Percentiles rank a stretch among this genome's conserved stretches.
These are phyloP conservation scores for Syncephalastrum racemosum DNA, from an alignment of 371 early-diverging fungal genomes.

Conservation along the genomic window DNA sequence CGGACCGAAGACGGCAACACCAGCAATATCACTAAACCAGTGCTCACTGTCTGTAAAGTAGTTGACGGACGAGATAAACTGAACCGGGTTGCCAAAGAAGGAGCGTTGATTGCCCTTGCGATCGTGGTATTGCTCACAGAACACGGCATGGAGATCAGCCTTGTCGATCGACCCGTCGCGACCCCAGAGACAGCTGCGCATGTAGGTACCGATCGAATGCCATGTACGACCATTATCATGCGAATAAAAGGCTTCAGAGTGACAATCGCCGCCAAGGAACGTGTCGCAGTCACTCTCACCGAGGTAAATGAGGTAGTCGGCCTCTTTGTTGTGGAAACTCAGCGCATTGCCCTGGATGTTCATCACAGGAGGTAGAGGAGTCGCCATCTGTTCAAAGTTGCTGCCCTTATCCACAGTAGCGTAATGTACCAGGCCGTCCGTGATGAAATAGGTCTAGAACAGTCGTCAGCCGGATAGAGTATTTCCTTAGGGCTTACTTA, in stretches of 20 bases:
- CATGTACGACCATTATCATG: constrained; percentile 74
- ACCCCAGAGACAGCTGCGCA: constrained; percentile 78
- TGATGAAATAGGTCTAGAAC: constrained; percentile 69
- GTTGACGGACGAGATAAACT: constrained; percentile 56
- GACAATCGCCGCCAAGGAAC: constrained; percentile 49
- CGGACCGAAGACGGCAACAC: constrained; percentile 76
- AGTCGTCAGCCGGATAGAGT: not conserved
- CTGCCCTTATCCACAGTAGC: constrained; percentile 73
- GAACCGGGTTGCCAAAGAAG: constrained; percentile 42
- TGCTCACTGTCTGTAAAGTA: constrained; percentile 53
- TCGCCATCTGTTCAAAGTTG: constrained; percentile 54
- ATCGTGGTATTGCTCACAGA: constrained; percentile 69
- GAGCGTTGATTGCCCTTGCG: constrained; percentile 60
- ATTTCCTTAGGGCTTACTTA: constrained; percentile 13
- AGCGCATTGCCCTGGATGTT: constrained; percentile 57
- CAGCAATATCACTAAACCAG: constrained; percentile 66
- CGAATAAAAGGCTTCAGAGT: constrained; percentile 72
- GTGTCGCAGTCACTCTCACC: constrained; percentile 62
- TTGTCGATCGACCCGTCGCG: constrained; percentile 57
- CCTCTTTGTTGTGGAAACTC: constrained; percentile 79
- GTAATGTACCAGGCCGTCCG: constrained; percentile 54
- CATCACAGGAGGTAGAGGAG: constrained; percentile 56
- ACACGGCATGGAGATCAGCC: constrained; percentile 54
- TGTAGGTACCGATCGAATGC: constrained; percentile 70
- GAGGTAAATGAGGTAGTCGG: constrained; percentile 76